Evolutionary conservation across 106 monocot genomes (phyloP), one percentile per base, ranked within the genome.

Genomic region (Dendrobium chrysotoxum): DNA sequence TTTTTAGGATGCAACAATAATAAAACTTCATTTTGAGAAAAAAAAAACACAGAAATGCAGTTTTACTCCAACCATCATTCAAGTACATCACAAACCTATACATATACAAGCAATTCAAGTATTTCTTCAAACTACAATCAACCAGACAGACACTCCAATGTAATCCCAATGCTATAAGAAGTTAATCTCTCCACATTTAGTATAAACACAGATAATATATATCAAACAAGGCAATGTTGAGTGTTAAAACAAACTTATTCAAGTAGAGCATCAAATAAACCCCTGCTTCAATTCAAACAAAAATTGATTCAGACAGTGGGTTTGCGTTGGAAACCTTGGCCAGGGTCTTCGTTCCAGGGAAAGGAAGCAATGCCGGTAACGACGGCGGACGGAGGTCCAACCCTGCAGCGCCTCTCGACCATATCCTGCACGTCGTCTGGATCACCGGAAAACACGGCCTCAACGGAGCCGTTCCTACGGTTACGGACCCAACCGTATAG

Each of bases 371-470:
- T 75, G 44, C 82, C 86, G 10, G 92, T 92, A 68, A 95, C 95
- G 77, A 57, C 45, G 42, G 95, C 85, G 17, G 85, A 76, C 3
- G 89, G 92, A 3, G 95, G 92, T 0, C 95, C 92, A n/a, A 87
- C 72, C 30, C 89, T 86, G 87, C 92, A 91, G 12, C 92, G 85
- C 55, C 85, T 79, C n/a, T 89, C 86, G 8, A 89, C 91, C 95
- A 95, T 92, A 79, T 95, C 95, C 40, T 84, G 50, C 23, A 95
- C 89, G 35, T 84, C 71, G 38, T 80, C 38, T 31, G 82, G 83
- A 30, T 89, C 89, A 31, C 95, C 95, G 80, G 80, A 75, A 40
- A 75, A 75, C 44, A 75, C 75, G 44, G 75, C 75, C n/a, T 75
- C 75, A 17, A 75, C 80, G 53, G 80, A 80, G 17, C 80, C 80